phyloP scores from a whole-genome alignment of 768 basidiomycete genomes.

The Mrakia gelida region DNA sequence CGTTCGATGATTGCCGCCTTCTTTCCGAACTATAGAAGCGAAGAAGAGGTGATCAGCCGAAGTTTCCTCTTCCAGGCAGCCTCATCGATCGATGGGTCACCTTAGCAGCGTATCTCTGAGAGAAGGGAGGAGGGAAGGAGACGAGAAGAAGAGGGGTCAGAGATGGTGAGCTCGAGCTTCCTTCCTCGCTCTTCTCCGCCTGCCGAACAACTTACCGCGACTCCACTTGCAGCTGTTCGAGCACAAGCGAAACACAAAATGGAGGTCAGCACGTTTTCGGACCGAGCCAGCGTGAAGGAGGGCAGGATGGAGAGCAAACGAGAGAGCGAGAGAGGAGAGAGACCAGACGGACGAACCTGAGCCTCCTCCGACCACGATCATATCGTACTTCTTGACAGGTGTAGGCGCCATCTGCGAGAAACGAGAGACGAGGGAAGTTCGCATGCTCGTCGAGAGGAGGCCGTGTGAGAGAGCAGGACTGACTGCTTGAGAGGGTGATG shows the following conservation, averaged over 20 bases:
- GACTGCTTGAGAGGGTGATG: neutral
- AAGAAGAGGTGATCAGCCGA: neutral
- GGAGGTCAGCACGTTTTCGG: too few relatives aligned
- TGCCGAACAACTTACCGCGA: neutral
- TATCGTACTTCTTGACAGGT: neutral
- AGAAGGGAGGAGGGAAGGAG: neutral
- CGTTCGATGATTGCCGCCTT: neutral
- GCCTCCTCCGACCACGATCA: neutral
- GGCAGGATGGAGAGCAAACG: too few relatives aligned
- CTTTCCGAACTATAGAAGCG: neutral
- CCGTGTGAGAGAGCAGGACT: neutral
- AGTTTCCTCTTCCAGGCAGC: too few relatives aligned
- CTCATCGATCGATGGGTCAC: too few relatives aligned
- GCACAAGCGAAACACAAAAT: too few relatives aligned
- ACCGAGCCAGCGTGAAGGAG: too few relatives aligned
- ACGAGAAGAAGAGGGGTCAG: neutral
- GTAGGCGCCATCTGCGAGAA: constrained; percentile 1
- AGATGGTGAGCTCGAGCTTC: neutral
- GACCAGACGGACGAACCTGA: neutral
- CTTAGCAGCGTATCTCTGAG: too few relatives aligned
- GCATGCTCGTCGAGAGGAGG: neutral
- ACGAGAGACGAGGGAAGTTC: neutral
- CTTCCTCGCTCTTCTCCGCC: neutral
- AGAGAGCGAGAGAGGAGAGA: neutral
- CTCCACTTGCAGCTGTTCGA: neutral